Evolutionary conservation across 495 filamentous ascomycete species (phyloP).

Genomic region (Xylaria acuta): DNA sequence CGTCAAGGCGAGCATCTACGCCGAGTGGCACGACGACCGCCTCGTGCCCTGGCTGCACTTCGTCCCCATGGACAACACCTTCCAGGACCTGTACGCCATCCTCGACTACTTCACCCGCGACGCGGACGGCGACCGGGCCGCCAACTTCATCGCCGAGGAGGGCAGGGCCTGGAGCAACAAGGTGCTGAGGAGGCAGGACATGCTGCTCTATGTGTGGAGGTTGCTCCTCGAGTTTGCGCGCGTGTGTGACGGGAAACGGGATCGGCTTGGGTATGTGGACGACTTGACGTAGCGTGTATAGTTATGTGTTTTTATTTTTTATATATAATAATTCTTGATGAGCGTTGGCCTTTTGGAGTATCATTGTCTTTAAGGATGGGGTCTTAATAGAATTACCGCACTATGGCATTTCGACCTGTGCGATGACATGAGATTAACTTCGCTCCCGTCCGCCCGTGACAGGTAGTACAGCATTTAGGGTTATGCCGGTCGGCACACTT

Average conservation of each 20-base stretch:
- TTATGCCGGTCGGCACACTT: too few species aligned
- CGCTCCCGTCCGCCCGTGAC: too few species aligned
- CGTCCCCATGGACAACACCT: slow-evolving; percentile 73
- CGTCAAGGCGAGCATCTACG: slow-evolving; percentile 68
- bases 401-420: too few species aligned
- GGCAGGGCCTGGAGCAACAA: slow-evolving; percentile 70
- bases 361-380: background rate
- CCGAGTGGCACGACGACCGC: slow-evolving; percentile 68
- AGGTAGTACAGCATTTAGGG: too few species aligned
- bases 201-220: slow-evolving; percentile 73
- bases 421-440: too few species aligned
- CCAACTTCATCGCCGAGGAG: slow-evolving; percentile 59
- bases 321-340: background rate
- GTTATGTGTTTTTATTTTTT: background rate
- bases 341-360: too few species aligned
- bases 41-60: slow-evolving; percentile 67
- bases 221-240: slow-evolving; percentile 67
- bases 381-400: too few species aligned
- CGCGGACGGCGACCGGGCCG: slow-evolving; percentile 38
- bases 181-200: slow-evolving; percentile 72
- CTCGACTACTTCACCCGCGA: slow-evolving; percentile 69
- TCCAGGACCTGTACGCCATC: slow-evolving; percentile 69
- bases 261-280: slow-evolving; percentile 22
- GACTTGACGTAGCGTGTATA: slow-evolving; percentile 18
- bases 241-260: slow-evolving; percentile 11